A percentile compares a stretch with the other conserved stretches of the same genome.
Evolutionary conservation across 164 flowering plant species (phyloP).

Genomic region (Protea cynaroides): DNA sequence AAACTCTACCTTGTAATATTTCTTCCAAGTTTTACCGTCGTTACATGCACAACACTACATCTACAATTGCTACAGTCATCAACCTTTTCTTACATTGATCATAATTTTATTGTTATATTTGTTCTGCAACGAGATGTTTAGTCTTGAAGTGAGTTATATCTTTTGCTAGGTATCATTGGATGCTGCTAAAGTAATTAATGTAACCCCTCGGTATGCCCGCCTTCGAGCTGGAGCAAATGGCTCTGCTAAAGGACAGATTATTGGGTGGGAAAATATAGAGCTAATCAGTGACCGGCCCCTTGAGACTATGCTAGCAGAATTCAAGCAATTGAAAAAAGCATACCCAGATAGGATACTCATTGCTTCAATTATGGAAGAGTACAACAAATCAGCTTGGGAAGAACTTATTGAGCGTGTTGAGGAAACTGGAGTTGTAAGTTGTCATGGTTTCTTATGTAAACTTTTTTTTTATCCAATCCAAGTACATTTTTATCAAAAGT

Average conservation of each 20-base stretch:
- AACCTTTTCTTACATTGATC: not conserved
- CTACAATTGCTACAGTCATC: not conserved
- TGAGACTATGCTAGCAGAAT: constrained; percentile 93
- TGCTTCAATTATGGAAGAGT: constrained; percentile 99
- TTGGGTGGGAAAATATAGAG: constrained; percentile 98
- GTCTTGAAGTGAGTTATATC: constrained; percentile 5
- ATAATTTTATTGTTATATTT: not conserved
- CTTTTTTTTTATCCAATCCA: not conserved
- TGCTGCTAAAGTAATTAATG: constrained; percentile 92
- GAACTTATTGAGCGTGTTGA: constrained; percentile 93
- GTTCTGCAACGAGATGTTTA: not conserved
- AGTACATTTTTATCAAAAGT: no score
- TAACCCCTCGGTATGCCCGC: constrained; percentile 93
- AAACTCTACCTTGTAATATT: no score
- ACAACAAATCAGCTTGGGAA: constrained; percentile 89
- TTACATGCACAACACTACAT: not conserved
- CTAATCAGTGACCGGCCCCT: constrained; percentile 95
- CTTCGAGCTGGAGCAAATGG: constrained; percentile 83
- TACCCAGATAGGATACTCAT: constrained; percentile 90
- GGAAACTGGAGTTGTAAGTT: constrained; percentile 88
- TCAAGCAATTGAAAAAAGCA: constrained; percentile 79
- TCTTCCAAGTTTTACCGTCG: not conserved
- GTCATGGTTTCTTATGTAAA: not conserved
- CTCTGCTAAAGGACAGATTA: constrained; percentile 74
- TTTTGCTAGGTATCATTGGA: constrained; percentile 77